Base-by-base conservation (phyloP, 2,329 filamentous ascomycete genomes). In the Septoria petroselini region DNA sequence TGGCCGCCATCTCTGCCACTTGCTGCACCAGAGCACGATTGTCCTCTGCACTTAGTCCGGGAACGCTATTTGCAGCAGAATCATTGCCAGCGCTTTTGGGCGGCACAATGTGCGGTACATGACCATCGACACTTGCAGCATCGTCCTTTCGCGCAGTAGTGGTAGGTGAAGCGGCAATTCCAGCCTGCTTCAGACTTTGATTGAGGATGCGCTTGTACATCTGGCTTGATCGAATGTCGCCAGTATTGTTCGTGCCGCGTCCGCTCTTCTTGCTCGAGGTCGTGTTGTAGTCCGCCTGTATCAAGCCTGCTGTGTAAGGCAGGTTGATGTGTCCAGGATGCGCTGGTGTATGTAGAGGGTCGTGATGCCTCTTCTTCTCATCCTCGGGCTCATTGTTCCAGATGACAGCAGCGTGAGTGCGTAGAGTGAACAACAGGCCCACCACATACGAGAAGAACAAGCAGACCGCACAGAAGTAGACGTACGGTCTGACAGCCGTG, bases 321-420 rank as follows among this genome's bases (percentile, higher is more conserved):
- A 58, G 9, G 18, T 50, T 55, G 7, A 53, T 45, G 43, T 58
- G 58, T 4, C 48, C 44, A 23, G 58, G 52, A 15, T 58, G 53
- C 11, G 33, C 14, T 19, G 39, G 25, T 5, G 43, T 47, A 14
- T 48, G 43, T 19, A 47, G 33, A 8, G 23, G 1, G 6, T 46
- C 43, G 8, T 52, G 44, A 7, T 59, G 50, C 9, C 37, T 39
- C 39, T 74, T 71, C 61, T 73, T 75, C 67, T 76, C 76, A 54
- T 77, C 74, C 48, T 77, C 75, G 1, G 71, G 61, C 57, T 96
- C 91, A 7, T 80, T 85, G 62, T 90, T 93, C 93, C 93, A 98
- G 58, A 98, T 98, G 38, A 96, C 86, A 3, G 94, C 91, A 3
- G 93, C 93, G 66, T 98, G 93, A 0, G 93, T 98, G 57, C 93